Evolutionary conservation across 2,329 filamentous ascomycete species (phyloP), one percentile per base, ranked within the genome.

Genomic region (Thermoascus crustaceus): DNA sequence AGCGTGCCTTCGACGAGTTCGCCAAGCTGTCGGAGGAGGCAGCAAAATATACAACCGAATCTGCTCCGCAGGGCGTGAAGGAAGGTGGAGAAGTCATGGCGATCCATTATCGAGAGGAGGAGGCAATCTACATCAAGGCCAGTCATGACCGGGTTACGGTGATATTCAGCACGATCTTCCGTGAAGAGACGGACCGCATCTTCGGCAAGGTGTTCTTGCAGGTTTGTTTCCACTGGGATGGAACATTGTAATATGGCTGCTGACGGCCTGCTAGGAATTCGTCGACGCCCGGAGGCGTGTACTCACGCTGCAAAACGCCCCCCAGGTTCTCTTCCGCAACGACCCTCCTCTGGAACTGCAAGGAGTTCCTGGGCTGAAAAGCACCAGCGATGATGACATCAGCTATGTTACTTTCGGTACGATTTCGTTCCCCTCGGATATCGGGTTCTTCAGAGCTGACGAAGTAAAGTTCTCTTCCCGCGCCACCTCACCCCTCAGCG

Each of bases 141-240:
- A 93, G 85, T 61, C 84, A 93, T 67, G 91, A 99, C 61, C 80
- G 91, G 54, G 91, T 99, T 34, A 98, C 93, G 1, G 88, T 98
- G 54, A 98, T 98, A 56, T 98, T 98, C 73, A 94, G 87, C 66
- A 98, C 91, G 26, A 78, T 96, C 34, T 99, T 99, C 73, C 76
- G 86, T 39, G 93, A 99, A 59, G 93, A 98, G 68, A 98, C 93
- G 36, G 91, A 98, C 59, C 75, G 89, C 43, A 85, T 99, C 39
- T 98, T 94, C 54, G 91, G 91, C 50, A 96, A 95, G 68, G 87
- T 98, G 9, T 98, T 99, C 59, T 78, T 98, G 50, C 88, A 95
- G 60, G 65, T 67, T 48, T 25, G 52, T 47, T 23, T 17, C 7
- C 30, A 16, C 22, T n/a, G n/a, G n/a, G n/a, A 19, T 13, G 4